Base-by-base conservation (phyloP, 345 rosid species). In the Physaria fendleri region DNA sequence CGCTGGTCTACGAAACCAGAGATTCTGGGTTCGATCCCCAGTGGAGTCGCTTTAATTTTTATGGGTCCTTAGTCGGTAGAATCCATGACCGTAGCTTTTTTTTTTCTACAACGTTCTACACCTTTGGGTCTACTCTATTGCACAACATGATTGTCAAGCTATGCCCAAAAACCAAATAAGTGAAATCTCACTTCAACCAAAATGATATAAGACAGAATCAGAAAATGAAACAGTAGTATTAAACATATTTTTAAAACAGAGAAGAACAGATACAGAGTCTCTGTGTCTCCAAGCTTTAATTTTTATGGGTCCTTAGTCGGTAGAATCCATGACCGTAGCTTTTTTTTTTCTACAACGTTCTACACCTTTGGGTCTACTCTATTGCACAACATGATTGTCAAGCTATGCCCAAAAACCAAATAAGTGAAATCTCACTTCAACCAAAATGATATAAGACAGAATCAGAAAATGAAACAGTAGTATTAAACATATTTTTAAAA, bases 1-100 rank as follows among this genome's bases (percentile, higher is more conserved):
- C 85, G 84, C 96, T 85, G 85, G 93, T 84, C 90, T 74, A 84
- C 92, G 87, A 70, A 85, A 82, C 85, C 85, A 77, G 87, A 85
- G 88, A 79, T 50, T 88, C 88, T 78, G 83, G 90, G 87, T 85
- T 83, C 83, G 89, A 87, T 80, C 81, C 79, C 89, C 91, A 85
- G 82, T 73, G 80, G 78, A 80, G 42, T 56, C 61, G 61, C 22
- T n/a, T n/a, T n/a, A n/a, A n/a, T n/a, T n/a, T 34, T 5, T 34
- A 5, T 1, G 0, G 13, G 5, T 29, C 10, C 3, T 29, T 29
- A 8, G 7, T 29, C 33, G 7, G 12, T 32, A 23, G 30, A 44
- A 44, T 44, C 29, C 16, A 44, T 5, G 49, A 15, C 2, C 21
- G 4, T 11, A 20, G 1, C 2, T 2, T 6, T 35, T 6, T 35